Evolutionary conservation across 768 basidiomycete genomes (phyloP), one percentile per base, ranked within the genome.

Genomic region (Lenzites betulinus): DNA sequence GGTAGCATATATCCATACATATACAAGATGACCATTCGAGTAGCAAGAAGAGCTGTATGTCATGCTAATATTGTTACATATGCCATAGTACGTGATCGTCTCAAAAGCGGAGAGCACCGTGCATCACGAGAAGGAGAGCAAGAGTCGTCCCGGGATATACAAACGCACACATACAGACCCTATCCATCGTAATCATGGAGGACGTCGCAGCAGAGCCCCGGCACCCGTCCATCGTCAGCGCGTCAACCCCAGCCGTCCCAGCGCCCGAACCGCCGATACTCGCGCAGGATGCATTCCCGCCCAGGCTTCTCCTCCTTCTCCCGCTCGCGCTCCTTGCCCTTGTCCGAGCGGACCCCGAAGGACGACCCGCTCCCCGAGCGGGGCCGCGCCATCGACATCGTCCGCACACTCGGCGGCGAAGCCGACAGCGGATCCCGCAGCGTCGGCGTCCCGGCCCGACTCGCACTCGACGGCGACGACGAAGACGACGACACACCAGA

Each of bases 161-260:
- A 44, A 53, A 30, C 52, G 51, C 51, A 59, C 51, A 59, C 46
- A 53, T 59, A 51, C 58, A 52, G 41, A 39, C 35, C 33, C 3
- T 23, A 22, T 38, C 30, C n/a, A 46, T 25, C 60, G 26, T 44
- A 39, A 46, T 51, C 54, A 49, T 61, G 41, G 51, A 25, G 33
- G 22, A 20, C 48, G 35, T 30, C 16, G 12, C 6, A 42, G 13
- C 22, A 36, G 25, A 51, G 22, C 22, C n/a, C 41, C 33, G n/a
- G 16, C 16, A 38, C 49, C 13, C 26, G 6, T n/a, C 18, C 39
- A 3, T 20, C 1, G 16, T 41, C 22, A 15, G 13, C 18, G 7
- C 51, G 18, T 64, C 63, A 72, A 18, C 69, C 69, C 93, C 93
- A 95, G 0, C 92, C 93, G 78, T 95, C 93, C 91, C 92, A 93